A percentile compares a stretch with the other conserved stretches of the same genome.
Evolutionary conservation across 805 yeast species (phyloP).

Genomic region (Cyberlindnera veronae): DNA sequence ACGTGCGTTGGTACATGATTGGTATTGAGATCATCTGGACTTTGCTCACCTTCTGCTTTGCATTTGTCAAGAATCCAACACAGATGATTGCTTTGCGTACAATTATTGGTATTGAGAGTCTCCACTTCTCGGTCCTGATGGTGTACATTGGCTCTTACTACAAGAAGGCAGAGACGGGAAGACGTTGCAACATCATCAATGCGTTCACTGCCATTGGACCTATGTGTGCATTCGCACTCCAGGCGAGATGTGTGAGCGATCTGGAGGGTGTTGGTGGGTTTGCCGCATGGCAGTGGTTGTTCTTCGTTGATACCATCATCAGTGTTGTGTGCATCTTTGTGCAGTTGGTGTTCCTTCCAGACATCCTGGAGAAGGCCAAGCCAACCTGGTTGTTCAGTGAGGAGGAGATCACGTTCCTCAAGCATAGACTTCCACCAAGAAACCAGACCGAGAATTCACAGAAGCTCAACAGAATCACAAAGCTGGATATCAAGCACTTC

Average conservation of each 20-base stretch:
- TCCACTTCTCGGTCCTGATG: conserved; percentile 61
- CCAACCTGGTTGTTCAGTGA: conserved; percentile 28
- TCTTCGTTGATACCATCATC: conserved; percentile 60
- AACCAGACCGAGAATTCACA: conserved; percentile 5
- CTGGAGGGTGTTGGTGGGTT: conserved; percentile 44
- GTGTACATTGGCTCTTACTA: conserved; percentile 59
- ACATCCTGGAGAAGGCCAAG: conserved; percentile 29
- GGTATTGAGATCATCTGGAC: conserved; percentile 45
- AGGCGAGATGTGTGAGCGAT: conserved; percentile 44
- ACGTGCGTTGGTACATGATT: conserved; percentile 42
- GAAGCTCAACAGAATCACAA: conserved; percentile 2
- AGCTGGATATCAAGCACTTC: conserved; percentile 8
- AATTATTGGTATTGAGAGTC: conserved; percentile 66
- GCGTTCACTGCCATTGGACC: conserved; percentile 62
- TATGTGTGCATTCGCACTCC: conserved; percentile 54
- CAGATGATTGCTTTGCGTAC: conserved; percentile 63
- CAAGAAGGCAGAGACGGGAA: conserved; percentile 50
- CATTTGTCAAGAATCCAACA: conserved; percentile 43
- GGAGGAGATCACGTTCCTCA: conserved; percentile 10
- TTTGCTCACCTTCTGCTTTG: conserved; percentile 56
- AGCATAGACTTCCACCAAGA: conserved; percentile 13
- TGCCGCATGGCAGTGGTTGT: conserved; percentile 67
- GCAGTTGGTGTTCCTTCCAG: conserved; percentile 20
- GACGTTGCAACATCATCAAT: conserved; percentile 62
- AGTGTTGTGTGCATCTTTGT: conserved; percentile 30